Evolutionary conservation across 805 yeast genomes (phyloP).

Genomic region (Candida peoriensis): DNA sequence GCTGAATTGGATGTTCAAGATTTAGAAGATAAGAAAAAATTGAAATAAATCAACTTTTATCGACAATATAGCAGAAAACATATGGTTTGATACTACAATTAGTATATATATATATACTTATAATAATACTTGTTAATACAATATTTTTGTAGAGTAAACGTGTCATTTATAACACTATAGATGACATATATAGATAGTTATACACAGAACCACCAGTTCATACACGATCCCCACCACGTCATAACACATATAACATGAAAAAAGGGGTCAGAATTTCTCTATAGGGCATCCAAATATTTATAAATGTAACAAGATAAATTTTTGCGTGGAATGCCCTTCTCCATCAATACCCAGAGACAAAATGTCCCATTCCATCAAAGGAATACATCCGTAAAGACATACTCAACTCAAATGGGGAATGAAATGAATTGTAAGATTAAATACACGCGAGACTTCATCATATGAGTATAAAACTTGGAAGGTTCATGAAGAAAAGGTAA

Average conservation of each 20-base stretch:
- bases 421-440: conserved; percentile 22
- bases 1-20: conserved; percentile 63
- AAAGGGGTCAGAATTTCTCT: conserved; percentile 27
- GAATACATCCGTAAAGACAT: conserved; percentile 14
- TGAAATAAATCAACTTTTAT: too few species aligned
- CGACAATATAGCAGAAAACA: too few species aligned
- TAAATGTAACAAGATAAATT: conserved; percentile 25
- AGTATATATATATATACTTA: too few species aligned
- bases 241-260: background rate
- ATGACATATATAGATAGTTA: too few species aligned
- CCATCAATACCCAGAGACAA: conserved; percentile 25
- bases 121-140: too few species aligned
- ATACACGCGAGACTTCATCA: conserved; percentile 29
- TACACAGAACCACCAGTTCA: too few species aligned
- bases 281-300: conserved; percentile 17
- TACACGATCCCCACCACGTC: background rate
- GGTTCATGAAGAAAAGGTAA: conserved; percentile 20
- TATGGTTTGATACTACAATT: too few species aligned
- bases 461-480: conserved; percentile 29
- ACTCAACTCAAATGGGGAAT: conserved; percentile 25
- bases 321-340: conserved; percentile 26
- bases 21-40: conserved; percentile 23
- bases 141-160: too few species aligned
- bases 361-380: conserved; percentile 13
- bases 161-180: too few species aligned